Base-by-base conservation (phyloP, 805 yeast genomes). In the Candida tallmaniae region DNA sequence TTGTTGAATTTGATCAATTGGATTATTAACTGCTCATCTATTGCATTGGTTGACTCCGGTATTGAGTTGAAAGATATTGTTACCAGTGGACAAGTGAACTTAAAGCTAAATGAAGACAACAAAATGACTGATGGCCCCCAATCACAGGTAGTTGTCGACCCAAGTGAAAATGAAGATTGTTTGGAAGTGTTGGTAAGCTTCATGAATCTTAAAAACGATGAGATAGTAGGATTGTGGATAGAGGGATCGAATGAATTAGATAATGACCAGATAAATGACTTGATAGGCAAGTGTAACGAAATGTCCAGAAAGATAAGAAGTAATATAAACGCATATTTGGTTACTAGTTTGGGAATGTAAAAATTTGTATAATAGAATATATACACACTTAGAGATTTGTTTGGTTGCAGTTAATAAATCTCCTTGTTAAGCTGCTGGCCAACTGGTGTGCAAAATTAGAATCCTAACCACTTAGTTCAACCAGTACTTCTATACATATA, bases 41-140 rank as follows among this genome's bases (percentile, higher is more conserved):
- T 87, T 32, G 95, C 96, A 0, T 56, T 93, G 37, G 78, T 84
- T 0, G 93, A 93, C 56, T 81, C 96, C 0, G 88, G 88, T 6
- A 78, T 90, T 18, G 94, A 89, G 47, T 54, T 87, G 19, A 67
- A 74, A 36, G 95, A 89, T 50, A 62, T 88, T 41, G 89, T 88
- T 1, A 74, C 87, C 6, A 70, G 81, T 41, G 83, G 86, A 2
- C 70, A 68, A 41, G 60, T 65, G n/a, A 29, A 32, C 23, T 21
- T 32, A 6, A 31, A 22, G 13, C 25, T 16, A 8, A 17, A 9
- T 12, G 35, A 31, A n/a, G 36, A 32, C 2, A n/a, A n/a, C n/a
- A n/a, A n/a, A n/a, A n/a, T n/a, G n/a, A 36, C 41, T 3, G 23
- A 9, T 22, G 23, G n/a, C 23, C 7, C 8, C 13, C 13, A 16